Percentiles rank a stretch among this genome's conserved stretches.
phyloP scores from a whole-genome alignment of 148 eudicot genomes.

The Suaeda aralocaspica region DNA sequence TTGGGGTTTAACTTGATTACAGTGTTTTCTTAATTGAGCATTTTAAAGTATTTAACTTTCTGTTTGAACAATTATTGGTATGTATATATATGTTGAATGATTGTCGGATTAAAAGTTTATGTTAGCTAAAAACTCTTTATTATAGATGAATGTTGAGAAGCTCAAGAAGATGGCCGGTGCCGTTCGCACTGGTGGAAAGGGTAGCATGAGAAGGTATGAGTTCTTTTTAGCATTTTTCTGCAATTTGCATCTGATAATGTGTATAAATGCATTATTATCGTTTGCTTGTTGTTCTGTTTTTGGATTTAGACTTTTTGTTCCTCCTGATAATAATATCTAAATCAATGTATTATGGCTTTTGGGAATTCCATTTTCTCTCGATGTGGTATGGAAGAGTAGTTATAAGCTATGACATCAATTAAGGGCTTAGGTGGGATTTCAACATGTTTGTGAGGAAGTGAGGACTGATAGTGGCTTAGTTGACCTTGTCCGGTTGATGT shows the following conservation, averaged over 20 bases:
- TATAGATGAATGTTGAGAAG: slow-evolving; percentile 81
- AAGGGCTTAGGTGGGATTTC: neutral
- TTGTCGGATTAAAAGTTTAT: no score
- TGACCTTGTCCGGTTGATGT: neutral
- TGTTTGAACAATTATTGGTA: no score
- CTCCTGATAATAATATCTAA: neutral
- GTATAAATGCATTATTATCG: neutral
- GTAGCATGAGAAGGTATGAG: slow-evolving; percentile 63
- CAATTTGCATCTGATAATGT: neutral
- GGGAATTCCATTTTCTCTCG: neutral
- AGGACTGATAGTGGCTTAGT: no score
- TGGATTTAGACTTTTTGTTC: neutral
- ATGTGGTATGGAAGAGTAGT: neutral
- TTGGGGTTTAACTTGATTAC: no score
- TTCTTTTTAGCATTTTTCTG: neutral
- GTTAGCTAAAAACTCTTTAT: no score
- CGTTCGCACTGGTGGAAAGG: slow-evolving; percentile 84
- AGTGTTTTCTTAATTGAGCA: no score
- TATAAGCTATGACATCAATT: neutral
- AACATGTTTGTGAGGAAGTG: neutral
- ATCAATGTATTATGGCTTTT: neutral
- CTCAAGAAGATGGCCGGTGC: slow-evolving; percentile 80
- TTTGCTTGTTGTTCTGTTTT: neutral
- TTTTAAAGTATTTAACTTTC: neutral
- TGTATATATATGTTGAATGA: no score